phyloP scores from a whole-genome alignment of 2,329 filamentous ascomycete species.

The Gaeumannomyces tritici region DNA sequence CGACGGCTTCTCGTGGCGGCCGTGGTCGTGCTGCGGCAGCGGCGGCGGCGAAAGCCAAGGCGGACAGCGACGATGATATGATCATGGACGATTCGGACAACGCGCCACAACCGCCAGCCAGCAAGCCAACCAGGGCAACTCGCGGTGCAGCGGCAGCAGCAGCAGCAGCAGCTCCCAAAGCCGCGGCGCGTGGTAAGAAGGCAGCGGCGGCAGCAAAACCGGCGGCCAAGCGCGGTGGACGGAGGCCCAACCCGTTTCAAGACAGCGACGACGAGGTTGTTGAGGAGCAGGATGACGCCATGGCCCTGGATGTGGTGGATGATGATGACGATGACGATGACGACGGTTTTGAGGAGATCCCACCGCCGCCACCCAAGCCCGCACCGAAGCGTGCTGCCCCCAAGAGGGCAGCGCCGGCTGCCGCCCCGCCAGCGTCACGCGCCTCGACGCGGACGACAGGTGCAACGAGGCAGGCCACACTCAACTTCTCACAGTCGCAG shows the following conservation, averaged over 20 bases:
- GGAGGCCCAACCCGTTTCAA: slow-evolving; percentile 30
- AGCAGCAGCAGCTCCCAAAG: slow-evolving; percentile 14
- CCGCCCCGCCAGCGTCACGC: not conserved
- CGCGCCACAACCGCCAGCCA: slow-evolving; percentile 28
- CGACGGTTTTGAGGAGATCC: slow-evolving; percentile 36
- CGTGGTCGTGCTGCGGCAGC: slow-evolving; percentile 3
- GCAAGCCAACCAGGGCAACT: slow-evolving; percentile 17
- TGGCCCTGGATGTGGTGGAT: slow-evolving; percentile 45
- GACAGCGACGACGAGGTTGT: slow-evolving; percentile 26
- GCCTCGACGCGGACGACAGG: slow-evolving; percentile 22
- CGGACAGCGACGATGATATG: slow-evolving; percentile 37
- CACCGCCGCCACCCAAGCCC: slow-evolving; percentile 27
- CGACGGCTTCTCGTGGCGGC: slow-evolving; percentile 7
- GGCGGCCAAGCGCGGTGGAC: slow-evolving; percentile 24
- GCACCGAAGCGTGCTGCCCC: slow-evolving; percentile 10
- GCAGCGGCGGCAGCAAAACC: slow-evolving; percentile 23
- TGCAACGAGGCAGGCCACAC: slow-evolving; percentile 33
- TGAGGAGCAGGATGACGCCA: slow-evolving; percentile 33
- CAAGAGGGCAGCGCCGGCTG: slow-evolving; percentile 11
- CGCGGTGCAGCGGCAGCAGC: slow-evolving; percentile 26
- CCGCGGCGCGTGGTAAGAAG: slow-evolving; percentile 23
- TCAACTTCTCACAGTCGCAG: slow-evolving; percentile 37
- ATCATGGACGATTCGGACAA: slow-evolving; percentile 44
- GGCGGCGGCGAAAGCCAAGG: slow-evolving; percentile 26
- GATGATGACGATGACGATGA: slow-evolving; percentile 25